Evolutionary conservation across 176 grass and related monocot genomes (phyloP), one percentile per base, ranked within the genome.

Genomic region (Miscanthus lutarioriparius): DNA sequence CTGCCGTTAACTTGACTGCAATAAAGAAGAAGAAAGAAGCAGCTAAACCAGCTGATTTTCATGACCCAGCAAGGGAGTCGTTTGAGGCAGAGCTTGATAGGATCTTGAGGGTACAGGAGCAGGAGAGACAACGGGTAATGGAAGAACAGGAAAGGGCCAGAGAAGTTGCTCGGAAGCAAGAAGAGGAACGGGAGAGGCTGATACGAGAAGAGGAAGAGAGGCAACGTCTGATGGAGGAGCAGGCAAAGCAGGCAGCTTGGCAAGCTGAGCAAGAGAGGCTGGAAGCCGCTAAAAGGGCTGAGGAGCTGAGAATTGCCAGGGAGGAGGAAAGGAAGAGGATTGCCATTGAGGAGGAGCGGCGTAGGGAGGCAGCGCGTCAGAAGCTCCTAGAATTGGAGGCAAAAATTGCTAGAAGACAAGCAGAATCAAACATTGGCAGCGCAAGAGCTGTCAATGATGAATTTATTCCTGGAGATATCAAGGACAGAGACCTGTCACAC

Each of bases 61-160:
- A 90, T 83, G 96, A 98, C 53, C 88, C 93, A 41, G 91, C 87
- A 67, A 90, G 96, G 81, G 93, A 98, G 81, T 98, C 96, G 58
- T 98, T 92, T 87, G 96, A 98, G 83, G 96, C 93, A 67, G 96
- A 98, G 83, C 87, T 98, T 16, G 89, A 98, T 77, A 92, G 72
- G 77, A 95, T 98, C 87, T 78, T 95, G 86, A 90, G 91, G 88
- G 72, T 89, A 56, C 96, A 95, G 69, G 93, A 98, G 80, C 91
- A 93, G 82, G 96, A 98, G 77, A 91, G 91, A 58, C 87, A 92
- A 80, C 85, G 85, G 61, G 87, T 78, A 70, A 81, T 95, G 77
- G 89, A 95, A 72, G 96, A 98, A 73, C 91, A 91, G 64, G 89
- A 77, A 54, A 89, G 86, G 80, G 89, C 72, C 19, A 80, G 91